phyloP scores from a whole-genome alignment of 108 stramenopile genomes.

The Cyclotella baltica region DNA sequence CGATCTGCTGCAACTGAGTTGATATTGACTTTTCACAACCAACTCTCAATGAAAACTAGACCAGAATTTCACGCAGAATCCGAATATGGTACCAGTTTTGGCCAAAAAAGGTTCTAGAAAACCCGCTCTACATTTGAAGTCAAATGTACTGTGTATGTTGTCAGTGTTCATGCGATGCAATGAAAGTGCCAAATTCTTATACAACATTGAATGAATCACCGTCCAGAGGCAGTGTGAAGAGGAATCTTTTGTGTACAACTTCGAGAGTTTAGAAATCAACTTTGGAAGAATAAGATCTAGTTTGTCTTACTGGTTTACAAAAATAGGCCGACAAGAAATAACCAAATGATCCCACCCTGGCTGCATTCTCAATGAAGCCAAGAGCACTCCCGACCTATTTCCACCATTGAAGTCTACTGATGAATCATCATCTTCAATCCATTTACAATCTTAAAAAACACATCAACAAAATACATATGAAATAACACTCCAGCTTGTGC shows the following conservation, averaged over 20 bases:
- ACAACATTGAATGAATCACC: not conserved
- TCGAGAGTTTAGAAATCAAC: constrained; percentile 55
- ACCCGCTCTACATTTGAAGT: too few relatives aligned
- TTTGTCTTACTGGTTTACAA: constrained; percentile 10
- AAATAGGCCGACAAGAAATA: not conserved
- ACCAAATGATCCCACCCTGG: not conserved
- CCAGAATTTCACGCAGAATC: too few relatives aligned
- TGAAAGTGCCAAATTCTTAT: too few relatives aligned
- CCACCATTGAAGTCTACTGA: not conserved
- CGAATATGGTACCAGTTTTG: too few relatives aligned
- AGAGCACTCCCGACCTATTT: not conserved
- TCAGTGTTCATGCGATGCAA: too few relatives aligned
- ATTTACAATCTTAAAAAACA: constrained; percentile 1
- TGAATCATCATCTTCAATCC: not conserved
- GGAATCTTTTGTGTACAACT: constrained; percentile 17
- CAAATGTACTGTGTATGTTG: too few relatives aligned
- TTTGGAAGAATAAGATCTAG: constrained; percentile 69
- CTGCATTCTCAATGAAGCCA: too few relatives aligned
- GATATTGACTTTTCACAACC: too few relatives aligned
- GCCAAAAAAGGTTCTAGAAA: too few relatives aligned
- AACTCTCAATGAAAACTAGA: too few relatives aligned
- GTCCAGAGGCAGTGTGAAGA: not conserved
- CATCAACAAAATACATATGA: constrained; percentile 41
- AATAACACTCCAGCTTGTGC: constrained; percentile 59
- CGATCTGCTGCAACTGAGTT: too few relatives aligned